Base-by-base conservation (phyloP, 2,329 filamentous ascomycete species). In the Aspergillus sp. region DNA sequence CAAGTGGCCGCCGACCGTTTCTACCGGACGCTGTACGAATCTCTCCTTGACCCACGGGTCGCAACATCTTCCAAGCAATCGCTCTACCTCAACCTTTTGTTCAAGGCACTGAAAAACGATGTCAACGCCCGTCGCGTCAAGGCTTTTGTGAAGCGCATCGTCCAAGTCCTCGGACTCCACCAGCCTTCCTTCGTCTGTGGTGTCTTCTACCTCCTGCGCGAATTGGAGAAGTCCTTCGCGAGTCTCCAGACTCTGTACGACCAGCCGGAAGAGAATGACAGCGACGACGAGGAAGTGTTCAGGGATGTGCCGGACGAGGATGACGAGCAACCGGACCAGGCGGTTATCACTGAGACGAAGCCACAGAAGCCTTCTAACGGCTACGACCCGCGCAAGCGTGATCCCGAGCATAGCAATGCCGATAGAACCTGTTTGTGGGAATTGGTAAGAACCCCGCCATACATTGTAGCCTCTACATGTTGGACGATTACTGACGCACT, bases 21-120 rank as follows among this genome's bases (percentile, higher is more conserved):
- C 76, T 99, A 97, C 76, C 83, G 91, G 47, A 96, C 92, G 9
- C 78, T 99, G 2, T 99, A 99, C 71, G 94, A 99, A 73, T 96
- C 92, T 7, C 79, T 99, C 20, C 76, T 97, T 30, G 94, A 99
- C 65, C 91, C 92, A 3, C 88, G 94, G 32, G 82, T 99, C 4
- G 79, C 91, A 49, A 88, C 83, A 1, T 96, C 93, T 4, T 97
- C 93, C 2, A 99, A 99, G 73, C 93, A 99, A 68, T 86, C 93
- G 32, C 82, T 99, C 62, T 99, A 96, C 67, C 81, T 99, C 55
- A 99, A 99, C 66, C 79, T 99, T 14, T 76, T 99, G 3, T 94
- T 92, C 71, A 87, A 90, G 60, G 85, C 93, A 11, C 76, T 99
- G 56, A 97, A 95, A 76, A 84, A 86, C 33, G 94, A 99, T 64